Evolutionary conservation across 2,329 filamentous ascomycete species (phyloP), one percentile per base, ranked within the genome.

Genomic region (Cladorrhinum sp.): DNA sequence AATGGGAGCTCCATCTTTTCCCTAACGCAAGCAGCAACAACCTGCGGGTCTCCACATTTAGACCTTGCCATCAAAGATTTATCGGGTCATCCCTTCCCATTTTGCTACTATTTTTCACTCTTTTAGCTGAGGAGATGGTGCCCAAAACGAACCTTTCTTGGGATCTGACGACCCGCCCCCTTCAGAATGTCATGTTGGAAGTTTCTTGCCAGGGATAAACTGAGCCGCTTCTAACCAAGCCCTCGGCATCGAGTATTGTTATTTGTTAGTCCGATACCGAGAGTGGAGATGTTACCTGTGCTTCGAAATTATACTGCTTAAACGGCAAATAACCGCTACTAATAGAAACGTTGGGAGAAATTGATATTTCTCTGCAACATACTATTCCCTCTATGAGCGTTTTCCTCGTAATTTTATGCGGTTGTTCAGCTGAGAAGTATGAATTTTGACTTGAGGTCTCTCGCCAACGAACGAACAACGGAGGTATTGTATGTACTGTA

Each of bases 161-260:
- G 12, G 25, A 27, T 32, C 38, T 18, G 13, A 9, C 41, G 48
- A 55, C 50, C 57, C 54, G 60, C 60, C 57, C 8, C 60, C 52
- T 36, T 36, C 57, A 57, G n/a, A 54, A 18, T 32, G 1, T 20
- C 2, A 55, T 57, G 60, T 57, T 60, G 50, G 60, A 29, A 36
- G 22, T 16, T 9, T 18, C 20, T 41, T 6, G 51, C 52, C 29
- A 23, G 32, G 38, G 12, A 16, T 16, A 24, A 29, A 23, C n/a
- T n/a, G 12, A 50, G 49, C 24, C 20, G 9, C 13, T 45, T 13
- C 10, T 45, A 45, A 12, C 41, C n/a, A 45, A 16, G 41, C 10
- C 36, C 16, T n/a, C n/a, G 18, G 41, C 10, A 45, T 10, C 8
- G 41, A 9, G 41, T 18, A 45, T 18, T 45, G 16, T 36, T 36